Evolutionary conservation across 2,329 filamentous ascomycete species (phyloP).

Genomic region (Huntiella savannae): DNA sequence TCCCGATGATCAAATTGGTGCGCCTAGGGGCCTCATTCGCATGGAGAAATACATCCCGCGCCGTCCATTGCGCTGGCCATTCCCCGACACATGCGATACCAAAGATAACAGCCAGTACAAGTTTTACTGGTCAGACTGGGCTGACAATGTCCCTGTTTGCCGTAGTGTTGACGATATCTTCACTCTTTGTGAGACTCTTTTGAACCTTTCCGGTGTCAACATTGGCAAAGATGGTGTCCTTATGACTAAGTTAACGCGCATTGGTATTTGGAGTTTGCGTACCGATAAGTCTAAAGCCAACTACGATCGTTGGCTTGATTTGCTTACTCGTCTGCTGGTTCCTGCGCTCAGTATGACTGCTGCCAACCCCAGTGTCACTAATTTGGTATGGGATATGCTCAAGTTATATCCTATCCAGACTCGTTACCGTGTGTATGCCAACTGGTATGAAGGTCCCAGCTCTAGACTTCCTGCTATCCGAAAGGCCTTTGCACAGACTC

Average conservation of each 20-base stretch:
- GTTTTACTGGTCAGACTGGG: slow-evolving; percentile 97
- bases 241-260: slow-evolving; percentile 64
- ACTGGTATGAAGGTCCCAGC: slow-evolving; percentile 71
- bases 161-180: slow-evolving; percentile 84
- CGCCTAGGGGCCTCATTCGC: slow-evolving; percentile 50
- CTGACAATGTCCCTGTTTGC: slow-evolving; percentile 79
- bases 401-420: slow-evolving; percentile 56
- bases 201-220: slow-evolving; percentile 73
- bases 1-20: slow-evolving; percentile 43
- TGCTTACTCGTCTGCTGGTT: slow-evolving; percentile 68
- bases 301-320: slow-evolving; percentile 58
- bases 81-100: slow-evolving; percentile 57
- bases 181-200: slow-evolving; percentile 61
- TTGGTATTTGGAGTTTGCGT: slow-evolving; percentile 56
- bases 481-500: slow-evolving; percentile 56
- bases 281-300: slow-evolving; percentile 55
- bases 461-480: slow-evolving; percentile 63
- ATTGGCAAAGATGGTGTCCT: slow-evolving; percentile 70
- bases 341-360: slow-evolving; percentile 75
- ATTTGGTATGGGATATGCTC: slow-evolving; percentile 71
- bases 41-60: slow-evolving; percentile 39
- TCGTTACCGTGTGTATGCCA: slow-evolving; percentile 76
- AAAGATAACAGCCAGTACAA: slow-evolving; percentile 64
- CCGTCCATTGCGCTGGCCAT: slow-evolving; percentile 64
- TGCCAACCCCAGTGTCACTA: slow-evolving; percentile 64